phyloP scores from a whole-genome alignment of 306 rosid genomes.

The Quercus aquifolioides region DNA sequence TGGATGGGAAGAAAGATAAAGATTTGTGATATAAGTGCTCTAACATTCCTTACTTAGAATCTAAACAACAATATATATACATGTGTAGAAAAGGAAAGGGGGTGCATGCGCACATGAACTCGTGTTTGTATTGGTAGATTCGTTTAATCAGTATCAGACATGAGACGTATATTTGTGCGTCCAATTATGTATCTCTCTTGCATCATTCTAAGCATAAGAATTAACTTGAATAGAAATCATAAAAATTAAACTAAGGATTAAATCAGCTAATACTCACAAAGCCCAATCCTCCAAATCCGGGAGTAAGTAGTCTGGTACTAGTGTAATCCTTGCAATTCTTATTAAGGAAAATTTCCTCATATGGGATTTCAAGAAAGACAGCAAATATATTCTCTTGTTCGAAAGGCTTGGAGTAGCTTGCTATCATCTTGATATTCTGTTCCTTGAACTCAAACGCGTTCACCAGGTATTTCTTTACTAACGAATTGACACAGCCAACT shows the following conservation, averaged over 20 bases:
- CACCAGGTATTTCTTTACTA: background rate
- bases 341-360: constrained; percentile 19
- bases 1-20: constrained; percentile 16
- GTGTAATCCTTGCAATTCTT: constrained; percentile 21
- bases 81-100: too few relatives aligned
- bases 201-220: too few relatives aligned
- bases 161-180: too few relatives aligned
- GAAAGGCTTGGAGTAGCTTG: too few relatives aligned
- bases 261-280: constrained; percentile 27
- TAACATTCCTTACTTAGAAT: too few relatives aligned
- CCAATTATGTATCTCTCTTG: too few relatives aligned
- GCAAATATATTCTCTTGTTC: constrained; percentile 1
- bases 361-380: constrained; percentile 30
- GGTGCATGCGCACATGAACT: too few relatives aligned
- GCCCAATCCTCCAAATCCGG: constrained; percentile 36
- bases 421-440: background rate
- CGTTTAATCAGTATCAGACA: too few relatives aligned
- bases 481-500: constrained; percentile 44
- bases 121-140: too few relatives aligned
- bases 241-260: too few relatives aligned
- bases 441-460: background rate
- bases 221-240: too few relatives aligned
- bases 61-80: too few relatives aligned
- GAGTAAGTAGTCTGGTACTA: background rate
- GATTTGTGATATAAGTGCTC: background rate